Percentiles rank a stretch among this genome's conserved stretches.
Evolutionary conservation across 805 yeast genomes (phyloP).

Genomic region (Myxozyma lipomycoides): DNA sequence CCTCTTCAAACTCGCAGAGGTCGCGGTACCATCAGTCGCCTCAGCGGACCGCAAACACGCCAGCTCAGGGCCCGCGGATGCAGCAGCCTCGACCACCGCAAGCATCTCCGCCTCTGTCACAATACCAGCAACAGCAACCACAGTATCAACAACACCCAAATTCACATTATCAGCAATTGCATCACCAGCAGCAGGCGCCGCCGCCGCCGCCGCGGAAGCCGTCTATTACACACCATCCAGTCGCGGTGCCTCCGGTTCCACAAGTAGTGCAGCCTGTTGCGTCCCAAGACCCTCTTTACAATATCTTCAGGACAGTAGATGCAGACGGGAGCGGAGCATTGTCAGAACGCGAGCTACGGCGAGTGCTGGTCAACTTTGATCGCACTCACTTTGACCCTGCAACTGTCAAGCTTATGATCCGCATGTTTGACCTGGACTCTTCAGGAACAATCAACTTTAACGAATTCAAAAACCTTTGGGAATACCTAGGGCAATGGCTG

Average conservation of each 20-base stretch:
- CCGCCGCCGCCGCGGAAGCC: background rate
- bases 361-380: conserved; percentile 60
- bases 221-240: conserved; percentile 1
- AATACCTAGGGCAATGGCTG: conserved; percentile 62
- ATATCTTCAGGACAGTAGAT: conserved; percentile 32
- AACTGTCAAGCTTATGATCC: conserved; percentile 58
- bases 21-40: conserved; percentile 5
- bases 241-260: conserved; percentile 15
- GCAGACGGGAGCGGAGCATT: conserved; percentile 34
- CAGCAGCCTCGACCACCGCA: background rate
- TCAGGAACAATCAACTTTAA: conserved; percentile 48
- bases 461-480: conserved; percentile 63
- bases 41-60: background rate
- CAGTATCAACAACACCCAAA: conserved; percentile 1
- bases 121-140: conserved; percentile 1
- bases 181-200: conserved; percentile 4
- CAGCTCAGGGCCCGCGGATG: no score
- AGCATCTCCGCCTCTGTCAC: background rate
- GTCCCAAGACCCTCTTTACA: conserved; percentile 6
- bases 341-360: conserved; percentile 54
- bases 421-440: conserved; percentile 52
- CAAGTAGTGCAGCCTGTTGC: conserved; percentile 4
- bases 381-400: conserved; percentile 57
- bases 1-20: background rate
- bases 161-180: conserved; percentile 3